These are phyloP conservation scores for Cryptosporidium muris DNA, from an alignment of 169 alveolate species.

Conservation along the genomic window DNA sequence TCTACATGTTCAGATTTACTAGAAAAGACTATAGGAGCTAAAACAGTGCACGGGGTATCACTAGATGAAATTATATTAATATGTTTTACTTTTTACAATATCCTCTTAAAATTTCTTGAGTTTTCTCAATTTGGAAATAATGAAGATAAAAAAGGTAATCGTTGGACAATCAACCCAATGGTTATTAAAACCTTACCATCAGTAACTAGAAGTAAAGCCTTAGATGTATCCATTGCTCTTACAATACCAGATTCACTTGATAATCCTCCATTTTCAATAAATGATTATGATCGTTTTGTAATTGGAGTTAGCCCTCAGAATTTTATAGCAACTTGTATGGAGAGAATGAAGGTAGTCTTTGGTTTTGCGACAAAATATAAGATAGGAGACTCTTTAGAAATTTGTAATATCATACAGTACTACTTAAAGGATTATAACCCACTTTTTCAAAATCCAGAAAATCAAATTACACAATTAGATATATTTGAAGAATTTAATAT, in stretches of 20 bases:
- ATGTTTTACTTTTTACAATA: constrained; percentile 42
- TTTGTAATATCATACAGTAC: constrained; percentile 6
- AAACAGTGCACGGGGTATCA: constrained; percentile 16
- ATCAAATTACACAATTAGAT: constrained; percentile 2
- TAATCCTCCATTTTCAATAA: constrained; percentile 30
- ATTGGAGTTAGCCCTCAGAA: constrained; percentile 19
- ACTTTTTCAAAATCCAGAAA: constrained; percentile 21
- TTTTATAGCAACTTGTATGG: constrained; percentile 43
- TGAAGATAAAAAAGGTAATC: not conserved
- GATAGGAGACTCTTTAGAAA: constrained; percentile 10
- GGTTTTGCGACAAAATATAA: constrained; percentile 34
- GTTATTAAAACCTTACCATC: constrained; percentile 32
- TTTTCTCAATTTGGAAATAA: constrained; percentile 33
- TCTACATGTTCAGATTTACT: constrained; percentile 55
- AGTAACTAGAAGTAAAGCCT: constrained; percentile 16
- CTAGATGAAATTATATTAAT: constrained; percentile 51
- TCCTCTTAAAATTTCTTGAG: constrained; percentile 19
- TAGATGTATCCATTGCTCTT: constrained; percentile 19
- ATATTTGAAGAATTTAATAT: constrained; percentile 59
- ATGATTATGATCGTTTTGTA: constrained; percentile 52
- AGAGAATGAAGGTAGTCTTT: constrained; percentile 34
- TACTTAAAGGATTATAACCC: constrained; percentile 23
- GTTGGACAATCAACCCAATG: constrained; percentile 6
- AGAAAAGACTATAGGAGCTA: constrained; percentile 22
- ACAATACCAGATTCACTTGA: constrained; percentile 30